phyloP scores from a whole-genome alignment of 2,329 filamentous ascomycete species.

The Colletotrichum tropicale region DNA sequence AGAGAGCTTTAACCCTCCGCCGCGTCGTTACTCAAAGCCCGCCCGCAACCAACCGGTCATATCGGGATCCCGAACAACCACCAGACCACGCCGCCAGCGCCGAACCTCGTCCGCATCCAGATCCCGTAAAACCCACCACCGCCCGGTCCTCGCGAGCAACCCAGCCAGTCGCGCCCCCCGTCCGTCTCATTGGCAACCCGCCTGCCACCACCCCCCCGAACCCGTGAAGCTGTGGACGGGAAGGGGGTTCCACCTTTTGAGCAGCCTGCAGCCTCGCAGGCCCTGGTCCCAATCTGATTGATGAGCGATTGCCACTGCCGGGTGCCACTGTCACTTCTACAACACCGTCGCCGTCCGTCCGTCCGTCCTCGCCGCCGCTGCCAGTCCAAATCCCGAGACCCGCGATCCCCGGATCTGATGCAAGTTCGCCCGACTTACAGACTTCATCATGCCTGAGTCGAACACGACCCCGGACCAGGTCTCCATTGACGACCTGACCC shows the following conservation, averaged over 20 bases:
- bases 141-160: neutral
- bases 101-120: constrained; percentile 5
- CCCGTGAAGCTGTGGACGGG: neutral
- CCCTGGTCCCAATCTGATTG: neutral
- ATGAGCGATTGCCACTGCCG: neutral
- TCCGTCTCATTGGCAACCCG: neutral
- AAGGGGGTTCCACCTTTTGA: constrained; percentile 4
- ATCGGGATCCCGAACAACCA: constrained; percentile 1
- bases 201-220: neutral
- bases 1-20: neutral
- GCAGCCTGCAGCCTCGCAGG: neutral
- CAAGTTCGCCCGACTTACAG: neutral
- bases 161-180: neutral
- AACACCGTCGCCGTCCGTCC: neutral
- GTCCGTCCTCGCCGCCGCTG: neutral
- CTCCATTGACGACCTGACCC: constrained; percentile 61
- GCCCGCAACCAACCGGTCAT: neutral
- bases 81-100: neutral
- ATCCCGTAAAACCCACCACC: neutral
- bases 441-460: constrained; percentile 45
- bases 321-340: neutral
- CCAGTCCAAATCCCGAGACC: neutral
- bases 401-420: neutral
- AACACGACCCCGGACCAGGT: constrained; percentile 48
- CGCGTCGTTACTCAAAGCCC: neutral